These are phyloP conservation scores for Sedum album DNA, from an alignment of 164 flowering plant species.

Conservation along the genomic window DNA sequence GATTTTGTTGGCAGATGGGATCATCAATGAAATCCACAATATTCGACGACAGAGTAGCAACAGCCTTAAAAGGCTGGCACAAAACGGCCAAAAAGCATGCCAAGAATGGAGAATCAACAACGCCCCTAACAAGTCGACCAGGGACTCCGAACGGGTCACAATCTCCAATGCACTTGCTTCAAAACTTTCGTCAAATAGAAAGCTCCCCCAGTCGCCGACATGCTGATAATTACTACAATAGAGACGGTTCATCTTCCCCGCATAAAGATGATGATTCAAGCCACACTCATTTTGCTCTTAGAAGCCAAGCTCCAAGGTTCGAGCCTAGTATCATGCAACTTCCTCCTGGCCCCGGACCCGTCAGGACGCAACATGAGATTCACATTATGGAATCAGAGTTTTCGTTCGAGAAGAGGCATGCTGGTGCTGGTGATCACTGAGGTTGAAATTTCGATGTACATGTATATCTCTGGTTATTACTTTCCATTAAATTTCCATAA, in stretches of 20 bases:
- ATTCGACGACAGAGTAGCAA: conserved; percentile 41
- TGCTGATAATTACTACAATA: conserved; percentile 16
- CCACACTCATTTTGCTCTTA: not conserved
- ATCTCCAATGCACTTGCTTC: conserved; percentile 43
- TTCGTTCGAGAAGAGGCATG: conserved; percentile 3
- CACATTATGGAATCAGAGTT: not conserved
- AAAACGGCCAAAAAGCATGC: conserved; percentile 29
- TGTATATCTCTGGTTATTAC: too few relatives aligned
- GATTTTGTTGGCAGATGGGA: conserved; percentile 41
- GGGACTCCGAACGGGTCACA: conserved; percentile 29
- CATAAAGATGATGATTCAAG: not conserved
- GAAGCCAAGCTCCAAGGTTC: not conserved
- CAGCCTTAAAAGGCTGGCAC: conserved; percentile 38
- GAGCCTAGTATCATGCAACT: not conserved
- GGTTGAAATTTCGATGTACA: too few relatives aligned
- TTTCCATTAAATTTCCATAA: too few relatives aligned
- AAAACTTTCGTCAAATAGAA: conserved; percentile 16
- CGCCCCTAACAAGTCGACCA: conserved; percentile 38
- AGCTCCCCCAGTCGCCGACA: conserved; percentile 12
- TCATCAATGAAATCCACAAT: conserved; percentile 45
- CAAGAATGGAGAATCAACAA: conserved; percentile 13
- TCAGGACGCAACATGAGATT: conserved; percentile 2
- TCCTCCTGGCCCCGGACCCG: conserved; percentile 2
- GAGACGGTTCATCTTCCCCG: conserved; percentile 13
- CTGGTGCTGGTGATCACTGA: not conserved